Evolutionary conservation across 805 yeast species (phyloP), one percentile per base, ranked within the genome.

Genomic region (Yamadazyma ubonensis): DNA sequence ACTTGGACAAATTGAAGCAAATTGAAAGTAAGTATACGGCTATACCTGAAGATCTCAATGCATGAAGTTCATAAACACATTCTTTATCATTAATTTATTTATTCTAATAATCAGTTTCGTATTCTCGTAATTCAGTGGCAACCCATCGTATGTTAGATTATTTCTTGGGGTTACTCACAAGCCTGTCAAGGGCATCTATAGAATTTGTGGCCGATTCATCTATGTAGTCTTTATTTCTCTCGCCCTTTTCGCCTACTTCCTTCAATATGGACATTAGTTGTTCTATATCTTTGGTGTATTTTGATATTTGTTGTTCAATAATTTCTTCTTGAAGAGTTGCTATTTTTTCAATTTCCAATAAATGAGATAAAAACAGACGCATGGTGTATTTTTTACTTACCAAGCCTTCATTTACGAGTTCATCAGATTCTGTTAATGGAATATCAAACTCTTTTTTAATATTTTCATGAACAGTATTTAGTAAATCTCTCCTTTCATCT

Each of bases 361-460:
- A 29, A 8, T 29, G 19, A 7, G 36, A 31, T 11, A 36, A 15
- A 17, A 41, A 41, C 35, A 26, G 38, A 15, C 31, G 10, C 31
- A 39, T 33, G 15, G 12, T 39, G 22, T 41, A 35, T n/a, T 37
- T 44, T 7, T 31, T 37, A 5, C 29, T 29, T 8, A 42, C 20
- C 28, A 36, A 6, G 10, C 42, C 44, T 11, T 42, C 41, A 15
- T 29, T 15, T 20, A 32, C 11, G 7, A 18, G 9, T 23, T 17
- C 19, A 55, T 20, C 4, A 12, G 30, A 19, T 12, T 25, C 26
- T 7, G 30, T 6, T 12, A 37, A 23, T 7, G 69, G 67, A 4
- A 59, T 36, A n/a, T 57, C 42, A 33, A 59, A 61, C 26, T 52
- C 44, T 1, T 36, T 14, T 1, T 45, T 29, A 5, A 62, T 54